Evolutionary conservation across 2,329 filamentous ascomycete species (phyloP), one percentile per base, ranked within the genome.

Genomic region (Magnaporthiopsis poae): DNA sequence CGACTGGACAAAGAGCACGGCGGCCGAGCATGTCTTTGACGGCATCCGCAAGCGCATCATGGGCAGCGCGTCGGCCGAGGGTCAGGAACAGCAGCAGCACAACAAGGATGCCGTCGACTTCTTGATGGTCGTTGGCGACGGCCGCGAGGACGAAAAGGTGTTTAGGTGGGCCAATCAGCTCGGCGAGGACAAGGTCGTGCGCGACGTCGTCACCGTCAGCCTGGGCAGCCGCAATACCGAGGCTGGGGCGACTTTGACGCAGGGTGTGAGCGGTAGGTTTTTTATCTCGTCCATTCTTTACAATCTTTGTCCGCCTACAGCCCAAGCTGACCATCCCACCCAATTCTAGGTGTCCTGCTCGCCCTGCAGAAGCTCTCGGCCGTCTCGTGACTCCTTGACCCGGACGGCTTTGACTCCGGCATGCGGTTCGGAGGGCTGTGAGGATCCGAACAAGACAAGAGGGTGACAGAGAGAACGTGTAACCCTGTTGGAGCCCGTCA

Each of bases 121-220:
- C 76, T 78, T 98, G 67, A 87, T 97, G 79, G 90, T 96, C 8
- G 86, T 93, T 46, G 94, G 94, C 56, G 93, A 97, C 73, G 92
- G 93, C 60, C 88, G 94, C 39, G 94, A 97, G 71, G 95, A 98
- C 70, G 94, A 98, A 74, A 90, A 91, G 71, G 90, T 96, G 27
- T 98, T 96, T 80, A 88, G 88, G 69, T 98, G 95, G 94, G 95
- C 94, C 25, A 96, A 97, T 77, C 82, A 86, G 63, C 79, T 96
- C 13, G 82, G 82, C 29, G 81, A 84, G 3, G 78, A 83, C 11
- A 82, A 84, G 25, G 78, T 79, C 2, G 82, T 92, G 61, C 78
- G 87, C 64, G 83, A 91, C 66, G 90, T 95, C 4, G 87, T 90
- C 69, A 96, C 93, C 2, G 92, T 96, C 29, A 96, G 91, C 70